Evolutionary conservation across 179 eudicot species (phyloP).

Genomic region (Spergularia azorica): DNA sequence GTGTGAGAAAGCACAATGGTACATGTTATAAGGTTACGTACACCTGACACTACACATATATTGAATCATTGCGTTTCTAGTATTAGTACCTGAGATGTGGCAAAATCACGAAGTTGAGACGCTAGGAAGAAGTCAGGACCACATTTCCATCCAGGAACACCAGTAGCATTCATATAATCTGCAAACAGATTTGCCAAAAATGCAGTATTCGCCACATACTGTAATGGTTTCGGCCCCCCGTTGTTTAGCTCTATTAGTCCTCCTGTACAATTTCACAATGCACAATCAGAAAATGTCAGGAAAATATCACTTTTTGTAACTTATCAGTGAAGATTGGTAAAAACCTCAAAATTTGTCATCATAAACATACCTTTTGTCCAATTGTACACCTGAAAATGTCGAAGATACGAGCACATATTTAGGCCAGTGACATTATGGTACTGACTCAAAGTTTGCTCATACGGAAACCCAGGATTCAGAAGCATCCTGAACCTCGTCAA

Average conservation of each 20-base stretch:
- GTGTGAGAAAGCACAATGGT: conserved; percentile 1
- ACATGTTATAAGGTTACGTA: background rate
- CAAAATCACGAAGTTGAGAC: conserved; percentile 46
- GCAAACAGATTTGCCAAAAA: conserved; percentile 64
- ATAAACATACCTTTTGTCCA: conserved; percentile 52
- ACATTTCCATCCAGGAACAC: conserved; percentile 66
- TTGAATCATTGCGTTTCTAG: too few relatives aligned
- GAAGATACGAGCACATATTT: conserved; percentile 74
- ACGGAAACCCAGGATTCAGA: conserved; percentile 71
- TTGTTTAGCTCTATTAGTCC: conserved; percentile 59
- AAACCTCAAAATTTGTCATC: background rate
- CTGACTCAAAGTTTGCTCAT: conserved; percentile 54
- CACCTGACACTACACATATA: background rate
- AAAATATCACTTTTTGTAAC: too few relatives aligned
- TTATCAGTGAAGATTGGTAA: too few relatives aligned
- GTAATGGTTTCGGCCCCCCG: conserved; percentile 54
- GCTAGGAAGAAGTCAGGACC: conserved; percentile 45
- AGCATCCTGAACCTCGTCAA: conserved; percentile 69
- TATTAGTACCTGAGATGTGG: conserved; percentile 56
- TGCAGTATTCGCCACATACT: conserved; percentile 69
- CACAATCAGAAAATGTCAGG: background rate
- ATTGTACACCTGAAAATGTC: conserved; percentile 45
- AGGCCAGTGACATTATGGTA: conserved; percentile 61
- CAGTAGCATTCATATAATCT: conserved; percentile 62
- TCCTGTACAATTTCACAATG: conserved; percentile 37